Base-by-base conservation (phyloP, 2,329 filamentous ascomycete species). In the Grosmannia penicillata region DNA sequence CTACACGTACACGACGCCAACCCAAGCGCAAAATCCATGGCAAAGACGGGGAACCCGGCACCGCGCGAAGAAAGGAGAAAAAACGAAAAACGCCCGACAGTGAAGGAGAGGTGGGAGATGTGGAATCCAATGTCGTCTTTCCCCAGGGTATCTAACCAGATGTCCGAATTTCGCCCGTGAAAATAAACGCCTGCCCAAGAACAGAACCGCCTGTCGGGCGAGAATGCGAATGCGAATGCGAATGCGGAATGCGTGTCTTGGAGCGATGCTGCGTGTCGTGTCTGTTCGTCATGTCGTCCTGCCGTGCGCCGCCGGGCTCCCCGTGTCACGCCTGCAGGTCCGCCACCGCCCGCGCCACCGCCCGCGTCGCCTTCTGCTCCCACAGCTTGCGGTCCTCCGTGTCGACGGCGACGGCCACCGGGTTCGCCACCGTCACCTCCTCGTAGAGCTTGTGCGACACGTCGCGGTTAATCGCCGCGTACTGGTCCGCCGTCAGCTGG, bases 371-470 rank as follows among this genome's bases (percentile, higher is more conserved):
- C 50, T 84, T 70, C 48, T 70, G 75, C 60, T 93, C 82, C 70
- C 85, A 85, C 34, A 69, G 70, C 46, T 71, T 72, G 41, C 76
- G 72, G 40, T 74, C 72, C 22, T 75, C 71, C 18, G 79, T 69
- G 50, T 82, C 72, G 23, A 91, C 66, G 19, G 65, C 58, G 17
- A 66, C 59, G n/a, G n/a, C n/a, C n/a, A n/a, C n/a, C n/a, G 13
- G 66, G 65, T 43, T 68, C 62, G 34, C n/a, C n/a, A n/a, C n/a
- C n/a, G 64, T 63, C 33, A 73, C 65, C 44, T 75, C 70, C 46
- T 76, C 85, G 58, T 98, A 98, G 42, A 98, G 65, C 60, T 80
- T 82, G 41, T 85, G 79, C 30, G 85, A 95, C 25, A 96, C 78
- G 43, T 82, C 79, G 45, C 86, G 78, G 54, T 96, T 96, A 59